Evolutionary conservation across 75 land plant genomes (phyloP).

Genomic region (Cryptomeria japonica): DNA sequence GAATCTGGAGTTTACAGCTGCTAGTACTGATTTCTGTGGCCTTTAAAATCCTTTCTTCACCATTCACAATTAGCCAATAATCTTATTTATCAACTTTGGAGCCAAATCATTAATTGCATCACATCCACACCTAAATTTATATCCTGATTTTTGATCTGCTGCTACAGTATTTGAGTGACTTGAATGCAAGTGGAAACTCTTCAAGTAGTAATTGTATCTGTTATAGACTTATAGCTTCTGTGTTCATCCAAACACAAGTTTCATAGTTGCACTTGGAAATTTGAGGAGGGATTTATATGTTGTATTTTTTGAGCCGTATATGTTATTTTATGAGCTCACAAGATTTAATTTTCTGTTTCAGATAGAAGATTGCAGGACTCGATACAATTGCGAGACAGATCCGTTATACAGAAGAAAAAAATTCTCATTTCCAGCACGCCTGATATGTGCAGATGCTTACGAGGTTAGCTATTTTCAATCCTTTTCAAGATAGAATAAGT

Average conservation of each 20-base stretch:
- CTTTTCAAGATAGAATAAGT: not conserved
- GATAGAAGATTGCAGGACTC: slow-evolving; percentile 93
- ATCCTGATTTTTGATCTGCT: not conserved
- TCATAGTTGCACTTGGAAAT: not conserved
- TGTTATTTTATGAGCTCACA: not conserved
- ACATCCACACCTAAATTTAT: not conserved
- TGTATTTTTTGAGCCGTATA: not conserved
- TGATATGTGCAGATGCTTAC: slow-evolving; percentile 88
- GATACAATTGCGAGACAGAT: slow-evolving; percentile 90
- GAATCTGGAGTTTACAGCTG: not conserved
- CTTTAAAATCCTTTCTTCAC: not conserved
- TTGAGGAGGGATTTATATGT: not conserved
- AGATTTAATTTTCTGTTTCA: slow-evolving; percentile 20
- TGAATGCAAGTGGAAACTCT: not conserved
- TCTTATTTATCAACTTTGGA: not conserved
- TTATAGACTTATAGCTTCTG: not conserved
- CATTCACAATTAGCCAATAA: not conserved
- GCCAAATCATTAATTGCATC: not conserved
- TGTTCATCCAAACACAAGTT: not conserved
- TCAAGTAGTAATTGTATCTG: not conserved
- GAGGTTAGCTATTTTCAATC: slow-evolving; percentile 42
- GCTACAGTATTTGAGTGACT: not conserved
- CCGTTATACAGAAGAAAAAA: slow-evolving; percentile 67
- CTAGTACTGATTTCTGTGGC: not conserved
- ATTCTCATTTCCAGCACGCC: slow-evolving; percentile 83